These are phyloP conservation scores for Penicillium italicum DNA, from an alignment of 2,329 filamentous ascomycete genomes.

Conservation along the genomic window DNA sequence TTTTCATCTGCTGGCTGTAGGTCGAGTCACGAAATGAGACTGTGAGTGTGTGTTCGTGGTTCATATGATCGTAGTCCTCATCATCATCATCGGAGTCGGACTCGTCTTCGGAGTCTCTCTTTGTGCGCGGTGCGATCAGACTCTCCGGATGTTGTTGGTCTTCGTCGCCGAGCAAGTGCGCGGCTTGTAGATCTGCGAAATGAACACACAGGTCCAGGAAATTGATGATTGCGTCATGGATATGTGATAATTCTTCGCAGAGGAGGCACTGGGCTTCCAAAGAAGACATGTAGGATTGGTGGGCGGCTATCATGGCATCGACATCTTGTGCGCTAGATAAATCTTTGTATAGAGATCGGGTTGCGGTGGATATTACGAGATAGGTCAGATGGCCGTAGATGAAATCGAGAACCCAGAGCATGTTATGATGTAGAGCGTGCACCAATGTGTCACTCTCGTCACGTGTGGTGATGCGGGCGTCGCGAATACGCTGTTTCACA, in stretches of 20 bases:
- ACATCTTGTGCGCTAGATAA: slow-evolving; percentile 66
- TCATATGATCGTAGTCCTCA: slow-evolving; percentile 31
- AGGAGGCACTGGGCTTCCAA: slow-evolving; percentile 68
- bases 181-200: slow-evolving; percentile 59
- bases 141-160: neutral
- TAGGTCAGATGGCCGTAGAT: slow-evolving; percentile 73
- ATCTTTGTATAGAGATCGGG: slow-evolving; percentile 52
- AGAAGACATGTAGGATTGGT: slow-evolving; percentile 60
- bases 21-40: slow-evolving; percentile 39
- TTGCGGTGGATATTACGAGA: slow-evolving; percentile 64
- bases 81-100: slow-evolving; percentile 22
- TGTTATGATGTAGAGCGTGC: slow-evolving; percentile 58
- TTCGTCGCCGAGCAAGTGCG: slow-evolving; percentile 33
- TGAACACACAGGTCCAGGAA: slow-evolving; percentile 71
- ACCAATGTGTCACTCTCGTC: slow-evolving; percentile 37
- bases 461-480: slow-evolving; percentile 25
- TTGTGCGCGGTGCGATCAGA: neutral
- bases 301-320: slow-evolving; percentile 72
- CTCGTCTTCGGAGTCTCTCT: neutral
- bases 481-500: slow-evolving; percentile 48
- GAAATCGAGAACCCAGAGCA: slow-evolving; percentile 74
- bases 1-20: slow-evolving; percentile 53
- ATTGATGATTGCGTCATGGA: slow-evolving; percentile 69
- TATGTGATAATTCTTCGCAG: slow-evolving; percentile 63
- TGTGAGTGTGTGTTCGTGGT: slow-evolving; percentile 40